These are phyloP conservation scores for Pseudogymnoascus sp. DNA, from an alignment of 2,329 filamentous ascomycete genomes.

Conservation along the genomic window DNA sequence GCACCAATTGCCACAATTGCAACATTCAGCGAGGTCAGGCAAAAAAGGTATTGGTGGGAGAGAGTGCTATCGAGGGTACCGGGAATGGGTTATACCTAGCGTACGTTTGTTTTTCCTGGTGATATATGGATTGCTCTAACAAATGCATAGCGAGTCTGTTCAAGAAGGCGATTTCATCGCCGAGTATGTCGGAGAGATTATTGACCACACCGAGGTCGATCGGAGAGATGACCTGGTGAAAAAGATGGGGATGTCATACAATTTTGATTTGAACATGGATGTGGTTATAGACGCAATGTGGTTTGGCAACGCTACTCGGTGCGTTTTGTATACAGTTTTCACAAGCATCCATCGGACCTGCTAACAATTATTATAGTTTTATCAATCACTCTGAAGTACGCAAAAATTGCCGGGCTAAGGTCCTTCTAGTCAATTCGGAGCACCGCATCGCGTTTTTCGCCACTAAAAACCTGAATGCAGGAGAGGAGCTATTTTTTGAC, in stretches of 20 bases:
- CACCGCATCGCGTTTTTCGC: conserved; percentile 70
- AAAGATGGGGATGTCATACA: conserved; percentile 33
- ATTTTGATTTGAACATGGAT: conserved; percentile 44
- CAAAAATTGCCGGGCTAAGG: conserved; percentile 56
- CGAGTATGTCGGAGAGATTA: conserved; percentile 70
- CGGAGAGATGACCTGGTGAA: conserved; percentile 27
- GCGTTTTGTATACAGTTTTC: background rate
- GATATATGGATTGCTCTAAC: conserved; percentile 32
- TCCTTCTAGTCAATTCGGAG: conserved; percentile 66
- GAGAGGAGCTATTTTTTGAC: conserved; percentile 75
- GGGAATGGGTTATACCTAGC: conserved; percentile 71
- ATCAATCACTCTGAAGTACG: conserved; percentile 71
- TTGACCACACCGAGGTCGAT: conserved; percentile 21
- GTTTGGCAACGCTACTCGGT: conserved; percentile 2
- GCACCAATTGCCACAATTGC: conserved; percentile 58
- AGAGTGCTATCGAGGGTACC: conserved; percentile 57
- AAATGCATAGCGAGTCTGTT: conserved; percentile 17
- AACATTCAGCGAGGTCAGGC: conserved; percentile 58
- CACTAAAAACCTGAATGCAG: conserved; percentile 54
- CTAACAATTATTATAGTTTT: conserved; percentile 66
- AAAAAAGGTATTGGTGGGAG: conserved; percentile 60
- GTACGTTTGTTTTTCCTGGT: conserved; percentile 39
- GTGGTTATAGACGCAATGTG: conserved; percentile 16
- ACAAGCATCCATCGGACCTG: conserved; percentile 54
- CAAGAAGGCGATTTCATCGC: conserved; percentile 62